A percentile compares a stretch with the other conserved stretches of the same genome.
Conservation (phyloP, 768 basidiomycete species). For the Serendipita vermifera region DNA sequence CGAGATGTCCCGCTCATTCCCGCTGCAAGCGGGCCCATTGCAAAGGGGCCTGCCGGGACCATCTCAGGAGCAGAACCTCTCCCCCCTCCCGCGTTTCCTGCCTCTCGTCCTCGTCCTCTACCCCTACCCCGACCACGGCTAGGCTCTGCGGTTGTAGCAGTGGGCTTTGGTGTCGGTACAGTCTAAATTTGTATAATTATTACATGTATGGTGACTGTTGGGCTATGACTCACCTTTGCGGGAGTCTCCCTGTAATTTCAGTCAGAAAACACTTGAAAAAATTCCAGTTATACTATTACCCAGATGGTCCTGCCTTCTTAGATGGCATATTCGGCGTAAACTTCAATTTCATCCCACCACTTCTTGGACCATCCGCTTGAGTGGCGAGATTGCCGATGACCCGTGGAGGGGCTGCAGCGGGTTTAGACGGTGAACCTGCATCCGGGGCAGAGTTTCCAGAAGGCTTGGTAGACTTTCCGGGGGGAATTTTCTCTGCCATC, state of each 20-base stretch:
- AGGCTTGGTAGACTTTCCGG: background rate
- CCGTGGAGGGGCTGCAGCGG: background rate
- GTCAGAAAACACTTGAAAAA: background rate
- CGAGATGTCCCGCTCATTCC: background rate
- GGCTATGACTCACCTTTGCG: background rate
- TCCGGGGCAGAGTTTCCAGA: background rate
- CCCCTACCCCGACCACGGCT: background rate
- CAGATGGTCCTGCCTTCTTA: background rate
- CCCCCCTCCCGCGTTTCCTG: background rate
- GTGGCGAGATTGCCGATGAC: conserved; percentile 5
- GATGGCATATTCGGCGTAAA: conserved; percentile 7
- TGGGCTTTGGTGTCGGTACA: background rate
- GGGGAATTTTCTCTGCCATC: background rate
- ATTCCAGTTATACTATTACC: no score
- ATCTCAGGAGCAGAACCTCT: background rate
- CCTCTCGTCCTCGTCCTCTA: conserved; percentile 2
- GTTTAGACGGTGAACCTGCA: background rate
- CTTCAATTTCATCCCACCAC: conserved; percentile 1
- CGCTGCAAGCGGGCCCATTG: conserved; percentile 9
- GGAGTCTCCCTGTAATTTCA: background rate
- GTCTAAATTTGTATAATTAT: background rate
- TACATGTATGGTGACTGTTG: background rate
- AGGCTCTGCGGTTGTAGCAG: background rate
- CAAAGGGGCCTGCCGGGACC: conserved; percentile 5
- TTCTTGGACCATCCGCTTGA: background rate